Conservation (phyloP, 2,329 filamentous ascomycete genomes). For the Xylaria multiplex region DNA sequence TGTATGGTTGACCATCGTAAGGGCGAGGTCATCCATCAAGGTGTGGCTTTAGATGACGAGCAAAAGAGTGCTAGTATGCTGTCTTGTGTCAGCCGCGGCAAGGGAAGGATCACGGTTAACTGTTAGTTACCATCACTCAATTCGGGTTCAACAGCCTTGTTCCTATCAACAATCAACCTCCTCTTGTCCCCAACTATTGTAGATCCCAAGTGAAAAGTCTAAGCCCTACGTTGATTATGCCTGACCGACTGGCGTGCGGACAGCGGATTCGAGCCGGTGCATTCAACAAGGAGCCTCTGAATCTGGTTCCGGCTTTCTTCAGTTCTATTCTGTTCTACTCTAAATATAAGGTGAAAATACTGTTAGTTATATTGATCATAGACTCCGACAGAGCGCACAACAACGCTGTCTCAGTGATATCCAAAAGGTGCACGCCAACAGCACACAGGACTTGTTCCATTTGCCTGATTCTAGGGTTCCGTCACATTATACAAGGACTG, state of each 20-base stretch:
- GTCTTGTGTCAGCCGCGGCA: constrained; percentile 48
- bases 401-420: no score
- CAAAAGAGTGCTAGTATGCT: constrained; percentile 46
- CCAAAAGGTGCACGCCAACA: no score
- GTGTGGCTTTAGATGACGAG: constrained; percentile 46
- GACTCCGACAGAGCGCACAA: no score
- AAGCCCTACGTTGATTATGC: neutral
- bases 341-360: no score
- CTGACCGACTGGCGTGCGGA: no score
- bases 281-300: no score
- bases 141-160: neutral
- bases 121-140: constrained; percentile 18
- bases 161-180: neutral
- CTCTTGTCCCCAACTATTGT: neutral
- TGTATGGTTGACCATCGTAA: constrained; percentile 48
- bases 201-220: neutral
- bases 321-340: no score
- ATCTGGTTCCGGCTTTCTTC: no score
- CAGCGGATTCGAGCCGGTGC: no score
- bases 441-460: no score
- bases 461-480: no score
- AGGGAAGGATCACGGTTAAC: constrained; percentile 44
- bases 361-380: no score
- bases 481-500: neutral
- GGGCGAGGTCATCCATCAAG: constrained; percentile 45